Evolutionary conservation across 805 yeast genomes (phyloP), one percentile per base, ranked within the genome.

Genomic region (Candida nemodendra): DNA sequence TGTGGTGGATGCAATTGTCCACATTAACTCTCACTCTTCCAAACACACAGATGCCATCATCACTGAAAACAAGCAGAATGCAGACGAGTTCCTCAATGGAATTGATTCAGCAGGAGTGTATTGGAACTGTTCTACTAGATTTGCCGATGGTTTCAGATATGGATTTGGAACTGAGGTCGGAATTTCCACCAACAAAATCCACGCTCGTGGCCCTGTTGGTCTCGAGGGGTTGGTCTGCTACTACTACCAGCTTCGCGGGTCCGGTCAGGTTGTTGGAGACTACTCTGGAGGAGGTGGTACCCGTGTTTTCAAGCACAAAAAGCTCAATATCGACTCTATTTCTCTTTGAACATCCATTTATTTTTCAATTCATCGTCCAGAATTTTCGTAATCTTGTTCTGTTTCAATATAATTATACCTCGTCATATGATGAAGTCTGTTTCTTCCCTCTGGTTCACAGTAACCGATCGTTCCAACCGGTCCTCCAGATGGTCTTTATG

Each of bases 101-200:
- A 76, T 93, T 31, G 99, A 93, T 61, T 86, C 97, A 2, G 84
- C 98, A 1, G 97, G 97, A 40, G 95, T 93, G 9, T 93, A 88
- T 68, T 91, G 98, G 98, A 93, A 93, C 59, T 91, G 95, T 34
- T 85, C 96, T 15, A 88, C 98, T 7, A 73, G 99, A 57, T 93
- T 93, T 66, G 98, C 99, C 5, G 99, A 93, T 63, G 99, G 99
- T 3, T 93, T 87, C 73, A 77, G 99, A 60, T 93, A 91, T 57
- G 99, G 99, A 0, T 93, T 95, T 59, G 99, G 99, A 36, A 84
- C 99, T 5, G 99, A 93, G 63, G 99, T 93, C 13, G 99, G 99
- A 24, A 91, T 93, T 42, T 84, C 95, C 33, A 93, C 99, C 30
- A 90, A 91, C 59, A 93, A 93, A 62, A 88, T 93, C 45, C 99